Evolutionary conservation across 1,139 yeast genomes (phyloP), one percentile per base, ranked within the genome.

Genomic region (Yamadazyma trypodendri): DNA sequence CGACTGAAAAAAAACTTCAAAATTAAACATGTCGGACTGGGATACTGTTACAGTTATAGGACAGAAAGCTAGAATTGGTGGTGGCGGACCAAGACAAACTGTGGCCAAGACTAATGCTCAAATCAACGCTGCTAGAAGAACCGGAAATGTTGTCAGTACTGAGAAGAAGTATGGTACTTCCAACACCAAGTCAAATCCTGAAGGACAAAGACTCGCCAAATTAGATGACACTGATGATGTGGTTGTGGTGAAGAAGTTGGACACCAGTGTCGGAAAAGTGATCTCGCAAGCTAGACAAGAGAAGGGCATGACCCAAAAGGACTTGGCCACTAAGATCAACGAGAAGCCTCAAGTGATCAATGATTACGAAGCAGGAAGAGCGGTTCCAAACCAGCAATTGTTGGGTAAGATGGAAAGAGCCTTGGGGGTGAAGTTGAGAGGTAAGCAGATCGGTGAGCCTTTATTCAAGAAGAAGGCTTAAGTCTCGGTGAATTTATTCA

Each of bases 351-450:
- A 84, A 50, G 87, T 92, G 44, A 82, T 92, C 56, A 90, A 89
- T 67, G 98, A 92, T 60, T 92, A 92, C 66, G 98, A 92, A 70
- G 89, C 95, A 39, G 97, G 96, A 42, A 81, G 96, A 61, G 98
- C 96, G 37, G 81, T 86, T 49, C 98, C 98, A 43, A 90, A 87
- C 71, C 98, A 94, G 72, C 97, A 89, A 67, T 68, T 92, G 39
- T 75, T 92, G 57, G 92, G 84, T 42, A 92, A 92, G 72, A 69
- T 94, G 64, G 98, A 92, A 71, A 79, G 97, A 63, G 96, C 85
- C 32, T 74, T 92, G 55, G 97, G 97, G 50, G 84, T 92, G 50
- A 92, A 89, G 72, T 79, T 92, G 61, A 81, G 98, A 71, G 98
- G 98, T 56, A 89, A 90, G 73, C 85, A 83, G 66, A 86, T 92